phyloP scores from a whole-genome alignment of 2,329 filamentous ascomycete genomes.

The Neobulgaria alba region DNA sequence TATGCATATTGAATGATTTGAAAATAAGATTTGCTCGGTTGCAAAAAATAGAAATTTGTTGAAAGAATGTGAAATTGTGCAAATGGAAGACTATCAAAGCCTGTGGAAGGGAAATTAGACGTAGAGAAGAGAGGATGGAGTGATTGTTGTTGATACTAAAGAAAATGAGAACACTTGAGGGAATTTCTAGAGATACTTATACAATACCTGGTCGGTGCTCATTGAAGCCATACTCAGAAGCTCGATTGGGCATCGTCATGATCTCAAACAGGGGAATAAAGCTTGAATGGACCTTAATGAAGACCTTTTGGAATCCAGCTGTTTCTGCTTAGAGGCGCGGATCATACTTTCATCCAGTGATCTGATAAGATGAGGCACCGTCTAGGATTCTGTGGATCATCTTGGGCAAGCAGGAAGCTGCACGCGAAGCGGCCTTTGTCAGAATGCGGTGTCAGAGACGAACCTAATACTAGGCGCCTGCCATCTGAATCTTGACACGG shows the following conservation, averaged over 20 bases:
- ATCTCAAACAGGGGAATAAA: neutral
- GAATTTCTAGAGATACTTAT: neutral
- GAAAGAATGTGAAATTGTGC: too few species aligned
- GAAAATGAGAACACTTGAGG: neutral
- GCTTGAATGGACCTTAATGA: neutral
- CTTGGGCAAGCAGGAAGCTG: neutral
- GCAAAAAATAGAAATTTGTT: neutral
- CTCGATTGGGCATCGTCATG: neutral
- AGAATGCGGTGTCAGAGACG: neutral
- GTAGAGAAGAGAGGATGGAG: neutral
- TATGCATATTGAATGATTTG: neutral
- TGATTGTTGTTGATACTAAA: neutral
- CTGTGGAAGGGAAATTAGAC: neutral
- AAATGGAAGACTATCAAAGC: neutral
- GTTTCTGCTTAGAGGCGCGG: too few species aligned
- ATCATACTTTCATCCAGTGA: too few species aligned
- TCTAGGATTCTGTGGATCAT: neutral
- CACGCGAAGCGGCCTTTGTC: neutral
- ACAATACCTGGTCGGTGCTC: neutral
- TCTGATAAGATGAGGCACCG: neutral
- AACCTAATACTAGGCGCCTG: neutral
- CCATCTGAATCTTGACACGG: neutral
- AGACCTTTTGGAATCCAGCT: neutral
- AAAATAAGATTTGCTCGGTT: neutral
- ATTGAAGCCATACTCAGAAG: neutral